Evolutionary conservation across 2,329 filamentous ascomycete species (phyloP), one percentile per base, ranked within the genome.

Genomic region (Chaetomium sp.): DNA sequence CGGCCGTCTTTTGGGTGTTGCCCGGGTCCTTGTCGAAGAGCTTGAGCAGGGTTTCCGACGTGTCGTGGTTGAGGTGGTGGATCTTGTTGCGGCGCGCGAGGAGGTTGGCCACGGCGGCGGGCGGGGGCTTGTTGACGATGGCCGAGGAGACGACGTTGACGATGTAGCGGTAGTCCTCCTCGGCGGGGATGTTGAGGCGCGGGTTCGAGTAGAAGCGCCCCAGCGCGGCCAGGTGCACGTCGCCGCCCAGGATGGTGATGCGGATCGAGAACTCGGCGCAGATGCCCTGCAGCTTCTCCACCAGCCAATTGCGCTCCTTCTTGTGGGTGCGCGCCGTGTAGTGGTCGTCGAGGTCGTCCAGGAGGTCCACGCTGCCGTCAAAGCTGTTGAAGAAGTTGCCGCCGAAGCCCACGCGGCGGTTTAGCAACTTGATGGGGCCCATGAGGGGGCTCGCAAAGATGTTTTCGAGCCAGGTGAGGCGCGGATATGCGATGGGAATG

Each of bases 381-480:
- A 98, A 97, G 63, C 92, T 85, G 77, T 98, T 98, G 82, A 98
- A 97, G 53, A 97, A 82, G 60, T 88, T 87, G 57, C 93, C 93
- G 4, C 90, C 86, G 53, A 97, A 78, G 63, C 94, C 94, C 70
- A 98, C 96, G 29, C 93, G 87, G 75, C 93, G 91, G 80, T 97
- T 95, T 71, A 97, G 76, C 68, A 98, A 89, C 73, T 93, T 93
- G 74, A 97, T 87, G 0, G 93, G 93, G 0, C 90, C 93, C 73
- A 97, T 93, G 27, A 97, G 71, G 0, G 94, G 93, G 66, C 92
- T 96, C 19, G 85, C 85, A 71, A 98, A 86, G 64, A 97, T 90
- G 73, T 97, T 97, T 75, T 98, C 94, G 4, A 97, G 83, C 94
- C 94, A 97, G n/a, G 93, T 95, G 61, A 97, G 83, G 71, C 94